Conservation (phyloP, 2,329 filamentous ascomycete species). For the Ceratocystis cubensis region DNA sequence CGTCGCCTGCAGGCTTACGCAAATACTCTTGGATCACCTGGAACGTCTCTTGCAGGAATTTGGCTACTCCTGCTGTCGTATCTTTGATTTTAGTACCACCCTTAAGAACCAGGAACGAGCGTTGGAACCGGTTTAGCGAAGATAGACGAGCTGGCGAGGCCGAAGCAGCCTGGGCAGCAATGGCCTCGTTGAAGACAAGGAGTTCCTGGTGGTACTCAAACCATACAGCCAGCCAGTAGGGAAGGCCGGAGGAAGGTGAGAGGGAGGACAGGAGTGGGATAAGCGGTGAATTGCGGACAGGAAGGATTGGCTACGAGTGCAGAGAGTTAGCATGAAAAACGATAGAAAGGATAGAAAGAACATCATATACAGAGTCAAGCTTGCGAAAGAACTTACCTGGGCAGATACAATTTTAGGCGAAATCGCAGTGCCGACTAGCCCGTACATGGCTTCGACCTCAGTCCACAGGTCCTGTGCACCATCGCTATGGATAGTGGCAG, state of each 20-base stretch:
- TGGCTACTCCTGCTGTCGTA: slow-evolving; percentile 42
- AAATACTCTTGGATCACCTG: slow-evolving; percentile 35
- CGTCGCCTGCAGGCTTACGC: slow-evolving; percentile 19
- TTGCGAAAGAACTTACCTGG: slow-evolving; percentile 31
- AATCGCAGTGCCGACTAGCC: slow-evolving; percentile 23
- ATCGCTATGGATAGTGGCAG: slow-evolving; percentile 13
- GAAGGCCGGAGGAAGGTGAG: slow-evolving; percentile 31
- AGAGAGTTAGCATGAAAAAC: too few species aligned
- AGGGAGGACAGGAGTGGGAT: slow-evolving; percentile 37
- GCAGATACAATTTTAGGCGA: slow-evolving; percentile 26
- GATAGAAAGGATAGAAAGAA: slow-evolving; percentile 17
- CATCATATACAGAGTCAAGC: not conserved
- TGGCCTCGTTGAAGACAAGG: slow-evolving; percentile 31
- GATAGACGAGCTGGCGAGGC: slow-evolving; percentile 39
- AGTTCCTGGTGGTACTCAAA: slow-evolving; percentile 41
- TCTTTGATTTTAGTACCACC: slow-evolving; percentile 48
- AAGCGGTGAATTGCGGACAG: slow-evolving; percentile 46
- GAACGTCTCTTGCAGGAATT: slow-evolving; percentile 35
- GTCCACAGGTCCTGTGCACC: slow-evolving; percentile 18
- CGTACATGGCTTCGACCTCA: slow-evolving; percentile 30
- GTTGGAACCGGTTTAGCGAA: slow-evolving; percentile 46
- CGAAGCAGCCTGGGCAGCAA: slow-evolving; percentile 33
- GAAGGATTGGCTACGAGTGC: slow-evolving; percentile 41
- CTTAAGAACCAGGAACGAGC: slow-evolving; percentile 43
- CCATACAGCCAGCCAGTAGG: slow-evolving; percentile 39